Evolutionary conservation across 2,329 filamentous ascomycete genomes (phyloP).

Genomic region (Dothidotthia symphoricarpi): DNA sequence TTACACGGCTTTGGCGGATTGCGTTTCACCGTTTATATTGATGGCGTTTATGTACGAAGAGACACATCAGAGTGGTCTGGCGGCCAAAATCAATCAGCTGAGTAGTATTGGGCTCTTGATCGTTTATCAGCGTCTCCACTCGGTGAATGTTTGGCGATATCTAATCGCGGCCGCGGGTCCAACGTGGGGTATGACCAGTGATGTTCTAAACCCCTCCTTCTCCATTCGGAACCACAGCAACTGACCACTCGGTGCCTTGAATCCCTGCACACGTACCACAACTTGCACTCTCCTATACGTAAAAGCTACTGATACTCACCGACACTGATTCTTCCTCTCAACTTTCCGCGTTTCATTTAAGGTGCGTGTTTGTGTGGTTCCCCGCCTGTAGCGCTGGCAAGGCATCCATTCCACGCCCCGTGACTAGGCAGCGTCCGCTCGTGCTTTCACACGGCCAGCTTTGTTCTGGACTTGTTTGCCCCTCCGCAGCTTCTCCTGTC

Average conservation of each 20-base stretch:
- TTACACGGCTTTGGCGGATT: constrained; percentile 6
- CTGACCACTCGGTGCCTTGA: constrained; percentile 9
- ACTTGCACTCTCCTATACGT: neutral
- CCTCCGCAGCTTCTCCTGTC: constrained; percentile 8
- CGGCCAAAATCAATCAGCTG: too few relatives aligned
- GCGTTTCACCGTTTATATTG: constrained; percentile 2
- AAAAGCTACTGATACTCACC: neutral
- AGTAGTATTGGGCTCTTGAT: too few relatives aligned
- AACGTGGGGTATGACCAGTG: neutral
- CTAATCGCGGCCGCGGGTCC: neutral
- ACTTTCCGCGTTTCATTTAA: constrained; percentile 2
- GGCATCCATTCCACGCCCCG: constrained; percentile 19
- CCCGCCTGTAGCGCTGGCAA: constrained; percentile 15
- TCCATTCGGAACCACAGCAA: constrained; percentile 4
- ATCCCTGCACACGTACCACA: constrained; percentile 4
- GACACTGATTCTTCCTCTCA: neutral
- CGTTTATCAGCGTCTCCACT: too few relatives aligned
- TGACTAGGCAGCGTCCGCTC: constrained; percentile 26
- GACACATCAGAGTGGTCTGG: too few relatives aligned
- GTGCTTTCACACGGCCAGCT: constrained; percentile 14
- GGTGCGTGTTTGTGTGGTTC: constrained; percentile 10
- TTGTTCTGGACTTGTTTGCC: constrained; percentile 7
- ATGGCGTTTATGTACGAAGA: neutral
- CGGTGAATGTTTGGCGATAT: neutral
- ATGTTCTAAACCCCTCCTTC: neutral